These are phyloP conservation scores for Penicillium samsonianum DNA, from an alignment of 495 filamentous ascomycete species.

Conservation along the genomic window DNA sequence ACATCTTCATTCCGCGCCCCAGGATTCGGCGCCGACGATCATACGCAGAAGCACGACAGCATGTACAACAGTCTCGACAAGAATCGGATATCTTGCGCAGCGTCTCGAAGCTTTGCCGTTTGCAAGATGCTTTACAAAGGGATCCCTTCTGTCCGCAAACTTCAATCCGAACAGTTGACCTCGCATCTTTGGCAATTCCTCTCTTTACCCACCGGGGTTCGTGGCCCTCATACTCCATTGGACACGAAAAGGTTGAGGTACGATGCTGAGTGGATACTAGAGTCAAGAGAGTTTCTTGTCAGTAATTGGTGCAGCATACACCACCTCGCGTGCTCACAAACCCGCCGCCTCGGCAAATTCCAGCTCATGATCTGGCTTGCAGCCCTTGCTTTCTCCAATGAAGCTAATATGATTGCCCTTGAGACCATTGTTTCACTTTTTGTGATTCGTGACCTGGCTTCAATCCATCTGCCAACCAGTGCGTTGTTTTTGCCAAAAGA, in stretches of 20 bases:
- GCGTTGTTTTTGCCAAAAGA: no score
- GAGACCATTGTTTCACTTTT: no score
- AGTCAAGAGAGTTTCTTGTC: conserved; percentile 22
- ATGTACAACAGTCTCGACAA: no score
- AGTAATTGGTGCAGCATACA: conserved; percentile 40
- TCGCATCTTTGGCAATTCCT: conserved; percentile 8
- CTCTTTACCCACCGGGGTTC: neutral
- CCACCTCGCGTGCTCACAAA: conserved; percentile 22
- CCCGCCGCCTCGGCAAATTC: conserved; percentile 28
- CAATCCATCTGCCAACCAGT: no score
- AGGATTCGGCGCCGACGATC: conserved; percentile 55
- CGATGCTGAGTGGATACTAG: conserved; percentile 20
- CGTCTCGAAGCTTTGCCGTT: conserved; percentile 8
- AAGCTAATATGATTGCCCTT: no score
- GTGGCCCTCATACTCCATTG: conserved; percentile 13
- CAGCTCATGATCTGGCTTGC: conserved; percentile 49
- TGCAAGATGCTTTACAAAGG: conserved; percentile 16
- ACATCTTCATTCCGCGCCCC: conserved; percentile 48
- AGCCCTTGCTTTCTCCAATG: conserved; percentile 31
- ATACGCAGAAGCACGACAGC: no score
- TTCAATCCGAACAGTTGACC: conserved; percentile 11
- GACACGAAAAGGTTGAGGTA: conserved; percentile 17
- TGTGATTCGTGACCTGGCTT: no score
- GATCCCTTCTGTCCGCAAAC: conserved; percentile 5
- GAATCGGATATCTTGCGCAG: no score